Evolutionary conservation across 495 filamentous ascomycete genomes (phyloP), one percentile per base, ranked within the genome.

Genomic region (Penicillium lagena): DNA sequence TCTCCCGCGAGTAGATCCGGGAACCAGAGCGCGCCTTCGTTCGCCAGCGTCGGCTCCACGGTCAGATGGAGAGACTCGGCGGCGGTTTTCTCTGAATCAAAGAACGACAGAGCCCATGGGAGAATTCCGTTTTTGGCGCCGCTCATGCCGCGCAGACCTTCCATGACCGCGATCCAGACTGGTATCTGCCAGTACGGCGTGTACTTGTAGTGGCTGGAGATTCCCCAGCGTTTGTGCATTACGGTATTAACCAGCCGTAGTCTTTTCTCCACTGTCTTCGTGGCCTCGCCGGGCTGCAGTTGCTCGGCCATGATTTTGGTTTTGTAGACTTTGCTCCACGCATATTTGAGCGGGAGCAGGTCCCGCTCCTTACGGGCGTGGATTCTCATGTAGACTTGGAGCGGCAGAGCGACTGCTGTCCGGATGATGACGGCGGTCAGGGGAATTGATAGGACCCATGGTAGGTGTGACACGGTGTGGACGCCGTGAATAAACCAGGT

Each of bases 21-120:
- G 58, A 93, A 90, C 89, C 89, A 97, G 7, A 89, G 70, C 4
- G 78, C 77, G 9, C 90, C 90, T 49, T 88, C 90, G 2, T 63
- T 67, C 1, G 75, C 73, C 7, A 91, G 56, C 15, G 72, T 67
- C 1, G 77, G 75, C 51, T 88, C 79, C 37, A 77, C 40, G 12
- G 57, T 49, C 12, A 62, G 31, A 39, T 52, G 48, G 2, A 56
- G 49, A 29, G 50, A 35, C 29, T 56, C 35, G 14, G 40, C 35
- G 6, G 44, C 17, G 1, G 35, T 29, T 9, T 22, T 2, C 4
- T 36, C 33, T 4, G 49, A 34, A 7, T 56, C 49, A 13, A 57
- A 12, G 10, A 50, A 40, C 1, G 59, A 64, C 2, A 57, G 48
- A 5, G 69, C 39, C 51, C 59, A 66, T 9, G 76, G 73, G 1